Percentiles rank a stretch among this genome's conserved stretches.
These are phyloP conservation scores for Claviceps digitariae DNA, from an alignment of 2,329 filamentous ascomycete genomes.

Conservation along the genomic window DNA sequence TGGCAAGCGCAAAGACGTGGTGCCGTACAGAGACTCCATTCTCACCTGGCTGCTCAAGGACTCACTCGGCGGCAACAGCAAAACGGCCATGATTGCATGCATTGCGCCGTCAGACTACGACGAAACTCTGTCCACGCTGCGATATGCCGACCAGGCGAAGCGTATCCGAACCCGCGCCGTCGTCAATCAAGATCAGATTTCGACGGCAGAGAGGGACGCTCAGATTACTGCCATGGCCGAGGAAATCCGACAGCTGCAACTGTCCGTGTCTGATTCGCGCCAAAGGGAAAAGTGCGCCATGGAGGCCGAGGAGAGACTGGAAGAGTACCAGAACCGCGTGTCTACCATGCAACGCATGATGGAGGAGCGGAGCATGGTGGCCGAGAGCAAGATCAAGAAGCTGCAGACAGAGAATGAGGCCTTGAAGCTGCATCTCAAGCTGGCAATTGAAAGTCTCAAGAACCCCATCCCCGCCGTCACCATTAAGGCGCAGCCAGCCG, in stretches of 20 bases:
- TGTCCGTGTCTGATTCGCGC: constrained; percentile 53
- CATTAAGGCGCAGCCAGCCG: constrained; percentile 17
- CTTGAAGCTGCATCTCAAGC: constrained; percentile 70
- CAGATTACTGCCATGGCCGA: constrained; percentile 92
- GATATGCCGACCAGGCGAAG: constrained; percentile 96
- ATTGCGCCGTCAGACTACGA: constrained; percentile 94
- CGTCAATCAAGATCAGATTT: constrained; percentile 91
- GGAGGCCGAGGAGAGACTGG: constrained; percentile 68
- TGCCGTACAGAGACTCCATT: constrained; percentile 87
- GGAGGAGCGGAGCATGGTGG: constrained; percentile 84
- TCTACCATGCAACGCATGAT: constrained; percentile 84
- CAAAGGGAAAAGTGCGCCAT: constrained; percentile 64
- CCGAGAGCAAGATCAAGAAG: constrained; percentile 86
- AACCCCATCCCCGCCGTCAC: constrained; percentile 67
- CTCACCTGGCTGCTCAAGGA: constrained; percentile 84
- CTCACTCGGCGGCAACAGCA: constrained; percentile 88
- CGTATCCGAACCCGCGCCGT: constrained; percentile 87
- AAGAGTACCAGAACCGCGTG: constrained; percentile 90
- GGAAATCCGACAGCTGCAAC: constrained; percentile 76
- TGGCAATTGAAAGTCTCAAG: constrained; percentile 74
- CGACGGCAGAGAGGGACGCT: constrained; percentile 82
- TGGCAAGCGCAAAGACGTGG: constrained; percentile 49
- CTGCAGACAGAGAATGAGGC: constrained; percentile 86
- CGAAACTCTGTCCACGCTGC: constrained; percentile 87
- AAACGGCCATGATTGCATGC: constrained; percentile 98